A percentile compares a stretch with the other conserved stretches of the same genome.
Evolutionary conservation across 2,329 filamentous ascomycete genomes (phyloP).

Genomic region (Ceratocystis ficicola): DNA sequence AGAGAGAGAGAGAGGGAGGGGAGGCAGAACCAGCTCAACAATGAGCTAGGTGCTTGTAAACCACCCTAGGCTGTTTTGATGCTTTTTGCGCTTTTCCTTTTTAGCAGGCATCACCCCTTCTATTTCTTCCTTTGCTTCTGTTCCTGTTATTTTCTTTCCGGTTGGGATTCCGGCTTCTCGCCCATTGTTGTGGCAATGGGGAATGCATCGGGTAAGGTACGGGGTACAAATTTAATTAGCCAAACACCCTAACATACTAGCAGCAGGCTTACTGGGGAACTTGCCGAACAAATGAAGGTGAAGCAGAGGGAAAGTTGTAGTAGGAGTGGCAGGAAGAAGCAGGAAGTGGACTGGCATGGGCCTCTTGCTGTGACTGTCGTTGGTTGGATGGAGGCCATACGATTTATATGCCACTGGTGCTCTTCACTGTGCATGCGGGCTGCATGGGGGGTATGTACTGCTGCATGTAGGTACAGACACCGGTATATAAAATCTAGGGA

Average conservation of each 20-base stretch:
- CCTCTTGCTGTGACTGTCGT: neutral
- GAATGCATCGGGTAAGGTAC: constrained; percentile 6
- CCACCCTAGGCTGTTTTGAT: neutral
- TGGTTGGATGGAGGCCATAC: neutral
- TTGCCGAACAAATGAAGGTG: constrained; percentile 2
- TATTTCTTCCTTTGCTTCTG: neutral
- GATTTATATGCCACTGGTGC: neutral
- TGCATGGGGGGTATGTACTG: neutral
- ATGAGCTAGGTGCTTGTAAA: no score
- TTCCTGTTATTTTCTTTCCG: constrained; percentile 6
- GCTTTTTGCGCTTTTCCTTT: neutral
- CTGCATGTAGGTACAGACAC: neutral
- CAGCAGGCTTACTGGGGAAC: neutral
- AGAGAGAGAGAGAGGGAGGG: no score
- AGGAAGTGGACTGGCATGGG: constrained; percentile 1
- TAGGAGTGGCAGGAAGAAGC: constrained; percentile 2
- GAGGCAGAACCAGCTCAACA: no score
- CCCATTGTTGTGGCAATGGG: constrained; percentile 7
- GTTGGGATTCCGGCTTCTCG: constrained; percentile 3
- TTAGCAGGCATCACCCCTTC: neutral
- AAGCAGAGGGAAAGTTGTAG: neutral
- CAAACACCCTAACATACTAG: neutral
- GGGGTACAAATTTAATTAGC: neutral
- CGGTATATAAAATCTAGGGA: neutral
- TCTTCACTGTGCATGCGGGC: neutral